These are phyloP conservation scores for Wickerhamomyces rabaulensis DNA, from an alignment of 805 yeast species.

Conservation along the genomic window DNA sequence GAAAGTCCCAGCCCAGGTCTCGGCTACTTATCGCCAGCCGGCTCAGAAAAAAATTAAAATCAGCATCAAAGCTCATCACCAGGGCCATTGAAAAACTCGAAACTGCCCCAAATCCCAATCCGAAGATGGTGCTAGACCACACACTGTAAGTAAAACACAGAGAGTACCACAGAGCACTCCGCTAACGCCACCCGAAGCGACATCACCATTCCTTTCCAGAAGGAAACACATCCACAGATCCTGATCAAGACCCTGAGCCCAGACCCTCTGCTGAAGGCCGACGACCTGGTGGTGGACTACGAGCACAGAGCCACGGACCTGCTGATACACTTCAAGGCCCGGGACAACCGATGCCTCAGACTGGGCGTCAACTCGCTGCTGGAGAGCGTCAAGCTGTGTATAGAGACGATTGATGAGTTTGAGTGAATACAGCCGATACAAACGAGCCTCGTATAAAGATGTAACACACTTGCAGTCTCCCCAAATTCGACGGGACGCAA, in stretches of 20 bases:
- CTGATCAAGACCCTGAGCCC: conserved; percentile 59
- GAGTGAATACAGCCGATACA: conserved; percentile 20
- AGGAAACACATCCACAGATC: conserved; percentile 48
- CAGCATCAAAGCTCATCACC: not conserved
- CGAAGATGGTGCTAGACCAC: not conserved
- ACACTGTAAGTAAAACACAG: not conserved
- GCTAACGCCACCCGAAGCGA: not conserved
- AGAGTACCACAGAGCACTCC: not conserved
- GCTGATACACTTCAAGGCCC: conserved; percentile 47
- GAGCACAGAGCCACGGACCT: conserved; percentile 31
- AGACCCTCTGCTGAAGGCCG: conserved; percentile 75
- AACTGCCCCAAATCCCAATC: not conserved
- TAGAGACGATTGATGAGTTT: conserved; percentile 78
- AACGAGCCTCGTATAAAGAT: no score
- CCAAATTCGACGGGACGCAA: no score
- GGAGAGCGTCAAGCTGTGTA: conserved; percentile 68
- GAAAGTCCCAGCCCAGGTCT: no score
- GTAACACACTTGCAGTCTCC: no score
- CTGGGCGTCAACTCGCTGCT: conserved; percentile 80
- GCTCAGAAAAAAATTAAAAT: no score
- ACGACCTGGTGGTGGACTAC: conserved; percentile 52
- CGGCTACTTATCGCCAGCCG: no score
- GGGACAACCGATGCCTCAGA: conserved; percentile 69
- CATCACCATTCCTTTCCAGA: not conserved
- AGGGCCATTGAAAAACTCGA: no score